Evolutionary conservation across 148 eudicot genomes (phyloP), one percentile per base, ranked within the genome.

Genomic region (Fagopyrum esculentum): DNA sequence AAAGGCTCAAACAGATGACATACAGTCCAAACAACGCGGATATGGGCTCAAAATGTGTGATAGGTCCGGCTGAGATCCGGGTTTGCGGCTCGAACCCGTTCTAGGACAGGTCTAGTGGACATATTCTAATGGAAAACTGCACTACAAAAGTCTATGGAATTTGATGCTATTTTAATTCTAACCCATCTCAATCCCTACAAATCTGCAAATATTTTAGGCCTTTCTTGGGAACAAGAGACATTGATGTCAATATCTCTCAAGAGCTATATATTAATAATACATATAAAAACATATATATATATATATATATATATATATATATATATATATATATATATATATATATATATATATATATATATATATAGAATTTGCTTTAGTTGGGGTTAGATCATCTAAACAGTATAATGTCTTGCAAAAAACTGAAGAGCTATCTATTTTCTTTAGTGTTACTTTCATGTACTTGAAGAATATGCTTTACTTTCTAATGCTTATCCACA

Each of bases 121-220:
- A n/a, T 54, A 50, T 22, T 30, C 29, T 63, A 29, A 44, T 63
- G 44, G 46, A 40, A 66, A 13, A 66, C 17, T 66, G n/a, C 47
- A 40, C 19, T 46, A 66, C 46, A 35, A 35, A 66, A 66, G 46
- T 66, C 46, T 66, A 35, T 43, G 19, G 71, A 17, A 13, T 66
- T 66, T 40, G 71, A 35, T 35, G 46, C 71, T 15, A 66, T 35
- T 16, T 66, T 66, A 66, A 40, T 66, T 66, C 46, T 43, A 35
- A 46, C 71, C 71, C 47, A 66, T 66, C 71, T 66, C 47, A 35
- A 66, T 66, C 71, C 45, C 12, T 35, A 66, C 40, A 66, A n/a
- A 12, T 43, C 47, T 35, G 47, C 5, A 35, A 8, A 15, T 12
- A 66, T 66, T 40, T 66, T 35, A 40, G 71, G 71, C 71, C 3